A percentile compares a stretch with the other conserved stretches of the same genome.
These are phyloP conservation scores for Helminthosporium solani DNA, from an alignment of 2,329 filamentous ascomycete species.

Conservation along the genomic window DNA sequence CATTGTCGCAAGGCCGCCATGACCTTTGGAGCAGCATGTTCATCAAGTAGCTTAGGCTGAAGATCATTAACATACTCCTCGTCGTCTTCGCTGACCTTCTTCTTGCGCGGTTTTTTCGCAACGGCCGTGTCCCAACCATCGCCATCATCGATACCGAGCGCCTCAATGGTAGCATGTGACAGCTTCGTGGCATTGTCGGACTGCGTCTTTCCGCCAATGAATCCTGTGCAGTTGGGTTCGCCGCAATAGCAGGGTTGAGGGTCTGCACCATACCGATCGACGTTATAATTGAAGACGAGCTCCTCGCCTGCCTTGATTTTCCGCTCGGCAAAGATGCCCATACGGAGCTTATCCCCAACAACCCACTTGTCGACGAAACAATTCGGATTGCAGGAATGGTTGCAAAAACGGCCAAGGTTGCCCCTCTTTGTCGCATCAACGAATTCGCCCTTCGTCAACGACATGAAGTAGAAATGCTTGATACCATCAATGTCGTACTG, in stretches of 20 bases:
- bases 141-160: constrained; percentile 88
- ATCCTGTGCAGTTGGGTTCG: constrained; percentile 91
- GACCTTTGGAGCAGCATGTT: constrained; percentile 84
- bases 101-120: constrained; percentile 87
- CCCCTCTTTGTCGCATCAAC: constrained; percentile 97
- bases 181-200: constrained; percentile 93
- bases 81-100: constrained; percentile 87
- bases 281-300: constrained; percentile 98
- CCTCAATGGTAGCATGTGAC: constrained; percentile 85
- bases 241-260: constrained; percentile 96
- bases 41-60: constrained; percentile 74
- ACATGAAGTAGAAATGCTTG: constrained; percentile 99
- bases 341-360: constrained; percentile 92
- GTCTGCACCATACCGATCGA: constrained; percentile 95
- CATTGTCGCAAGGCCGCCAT: constrained; percentile 97
- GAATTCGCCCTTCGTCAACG: constrained; percentile 91
- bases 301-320: constrained; percentile 86
- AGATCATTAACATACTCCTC: constrained; percentile 94
- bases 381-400: constrained; percentile 98
- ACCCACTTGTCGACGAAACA: constrained; percentile 99
- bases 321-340: constrained; percentile 96
- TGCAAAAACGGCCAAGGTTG: constrained; percentile 95
- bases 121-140: constrained; percentile 91
- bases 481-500: constrained; percentile 96
- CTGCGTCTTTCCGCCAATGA: constrained; percentile 96